Base-by-base conservation (phyloP, 2,329 filamentous ascomycete species). In the Monosporascus ibericus region DNA sequence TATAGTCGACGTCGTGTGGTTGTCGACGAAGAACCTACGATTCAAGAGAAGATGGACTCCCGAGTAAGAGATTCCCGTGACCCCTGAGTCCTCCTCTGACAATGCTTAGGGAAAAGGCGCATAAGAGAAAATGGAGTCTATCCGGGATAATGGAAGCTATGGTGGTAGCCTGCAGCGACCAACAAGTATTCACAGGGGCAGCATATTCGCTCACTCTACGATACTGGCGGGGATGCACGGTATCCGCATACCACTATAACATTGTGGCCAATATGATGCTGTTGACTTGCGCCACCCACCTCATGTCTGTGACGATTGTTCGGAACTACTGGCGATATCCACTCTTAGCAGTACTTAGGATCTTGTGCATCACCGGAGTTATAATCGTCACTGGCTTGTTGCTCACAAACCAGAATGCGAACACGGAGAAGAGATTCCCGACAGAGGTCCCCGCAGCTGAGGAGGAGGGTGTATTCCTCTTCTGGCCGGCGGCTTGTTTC, bases 231-330 rank as follows among this genome's bases (percentile, higher is more conserved):
- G 67, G 65, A 17, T 71, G 68, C 56, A 58, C 61, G 37, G 57
- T 70, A 47, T 64, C 64, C 36, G 63, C 67, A 2, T 70, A 71
- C 52, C 69, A 72, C 54, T 71, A 72, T 58, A 68, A 70, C 47
- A 59, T 71, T 40, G 61, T 70, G 1, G 60, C 63, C 14, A 70
- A 70, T 54, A 66, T 70, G 58, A 56, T 72, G 53, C 58, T 70
- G 3, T 57, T 71, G 8, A 69, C 65, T 15, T 70, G 68, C 48
- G 68, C 67, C 15, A 71, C 69, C 0, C 69, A 71, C 49, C 57
- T 72, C 6, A 58, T 70, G 58, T 62, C 67, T 18, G 59, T 70
- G 11, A 67, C 64, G 17, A 60, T 69, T 37, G 62, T 68, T 27
- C 57, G 62, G 5, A 60, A 70, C 52, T 72, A 71, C 56, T 71